Base-by-base conservation (phyloP, 192 early-diverging fungal species). In the Chytriomyces sp. region DNA sequence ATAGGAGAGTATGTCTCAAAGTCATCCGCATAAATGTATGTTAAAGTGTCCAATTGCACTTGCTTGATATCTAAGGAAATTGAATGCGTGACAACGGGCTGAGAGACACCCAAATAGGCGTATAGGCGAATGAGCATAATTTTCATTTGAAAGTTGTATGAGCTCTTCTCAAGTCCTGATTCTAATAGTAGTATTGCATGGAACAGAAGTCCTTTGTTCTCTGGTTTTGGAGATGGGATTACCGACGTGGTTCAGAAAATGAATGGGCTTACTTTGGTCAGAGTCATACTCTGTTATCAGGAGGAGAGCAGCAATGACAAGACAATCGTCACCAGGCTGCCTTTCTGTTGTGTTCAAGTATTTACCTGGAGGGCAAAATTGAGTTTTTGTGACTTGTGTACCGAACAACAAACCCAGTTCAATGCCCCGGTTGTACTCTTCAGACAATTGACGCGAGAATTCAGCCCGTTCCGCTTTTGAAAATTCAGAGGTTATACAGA, bases 11-110 rank as follows among this genome's bases (percentile, higher is more conserved):
- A 78, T 0, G 76, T 71, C 28, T 84, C 79, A 14, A 87, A 76
- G 19, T 89, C 83, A 40, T 89, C 88, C 10, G 87, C 84, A 59
- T 90, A 84, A 38, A 90, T 84, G 70, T 89, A 90, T n/a, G 89
- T 89, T 59, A 96, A 77, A 0, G 96, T 94, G 73, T 98, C 96
- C 62, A 87, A 82, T 80, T 96, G 93, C n/a, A 96, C 85, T 74
- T 95, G 88, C 75, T 98, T 98, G 76, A 96, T 89, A 59, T 91
- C 89, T 83, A 98, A 85, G 83, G 57, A 82, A 81, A 79, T 84
- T 89, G 58, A 93, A 81, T 14, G 80, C 79, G 32, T 64, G n/a
- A 73, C 58, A 26, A 65, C 70, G 3, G 62, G 74, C 36, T 73
- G 60, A 25, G 17, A 33, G 39, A 73, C 37, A n/a, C 62, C 93